Base-by-base conservation (phyloP, 2,329 filamentous ascomycete genomes). In the Pleurostoma richardsiae region DNA sequence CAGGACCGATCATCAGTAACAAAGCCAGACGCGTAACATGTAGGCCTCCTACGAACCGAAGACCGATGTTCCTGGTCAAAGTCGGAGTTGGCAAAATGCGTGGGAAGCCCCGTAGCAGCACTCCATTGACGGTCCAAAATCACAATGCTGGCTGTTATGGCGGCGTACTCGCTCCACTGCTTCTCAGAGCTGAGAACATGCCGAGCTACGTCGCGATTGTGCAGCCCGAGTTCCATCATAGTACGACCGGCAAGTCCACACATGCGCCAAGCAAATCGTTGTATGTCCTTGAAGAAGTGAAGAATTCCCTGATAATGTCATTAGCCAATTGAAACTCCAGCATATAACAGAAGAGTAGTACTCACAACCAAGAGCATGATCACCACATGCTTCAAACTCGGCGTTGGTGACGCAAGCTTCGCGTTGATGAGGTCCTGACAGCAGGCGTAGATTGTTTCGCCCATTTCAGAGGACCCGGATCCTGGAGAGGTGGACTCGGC, bases 71-170 rank as follows among this genome's bases (percentile, higher is more conserved):
- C 33, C n/a, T 8, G 33, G 33, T 36, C 33, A 36, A 36, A 36
- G 33, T 36, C 33, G n/a, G n/a, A 8, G n/a, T 36, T 36, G n/a
- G 33, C 2, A 36, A 36, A 36, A 36, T 36, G 8, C 8, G 33
- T 36, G 8, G 31, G 42, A 4, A 44, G 42, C 10, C 42, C 42
- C 3, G 42, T 38, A 5, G 42, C 30, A 11, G 42, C 42, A 29
- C 42, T 44, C 42, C 42, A 44, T 11, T 44, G 42, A 11, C 42
- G 42, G 10, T 44, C 42, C 1, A 44, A 31, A 11, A 44, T 28
- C 6, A 44, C 29, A 11, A 38, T 28, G n/a, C 33, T 36, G 33
- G 33, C 8, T 36, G 33, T n/a, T 8, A 36, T n/a, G n/a, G n/a
- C 33, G 33, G 33, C n/a, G 33, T 36, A 36, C 33, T 36, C 33